These are phyloP conservation scores for Byssochlamys sp. DNA, from an alignment of 2,329 filamentous ascomycete species.

Conservation along the genomic window DNA sequence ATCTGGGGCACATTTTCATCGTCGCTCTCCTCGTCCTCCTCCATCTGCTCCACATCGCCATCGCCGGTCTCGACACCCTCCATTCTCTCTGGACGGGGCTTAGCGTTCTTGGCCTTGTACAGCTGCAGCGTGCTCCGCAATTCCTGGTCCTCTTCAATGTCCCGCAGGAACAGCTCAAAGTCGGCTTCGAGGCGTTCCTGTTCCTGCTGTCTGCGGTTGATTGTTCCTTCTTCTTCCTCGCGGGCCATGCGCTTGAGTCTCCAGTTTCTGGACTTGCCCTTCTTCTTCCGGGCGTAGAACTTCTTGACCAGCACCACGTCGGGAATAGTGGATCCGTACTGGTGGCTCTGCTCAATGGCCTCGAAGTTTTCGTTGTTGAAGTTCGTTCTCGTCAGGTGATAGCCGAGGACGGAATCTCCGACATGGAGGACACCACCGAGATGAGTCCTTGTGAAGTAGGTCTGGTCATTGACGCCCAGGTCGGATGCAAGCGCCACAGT, in stretches of 20 bases:
- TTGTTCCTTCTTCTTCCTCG: constrained; percentile 56
- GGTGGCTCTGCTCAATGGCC: constrained; percentile 65
- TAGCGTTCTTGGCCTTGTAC: constrained; percentile 60
- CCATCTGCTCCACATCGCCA: constrained; percentile 38
- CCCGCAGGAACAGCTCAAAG: constrained; percentile 92
- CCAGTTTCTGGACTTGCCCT: constrained; percentile 78
- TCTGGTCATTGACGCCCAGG: constrained; percentile 73
- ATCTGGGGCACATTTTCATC: constrained; percentile 58
- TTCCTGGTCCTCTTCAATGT: constrained; percentile 92
- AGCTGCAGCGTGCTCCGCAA: constrained; percentile 72
- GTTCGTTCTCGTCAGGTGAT: constrained; percentile 76
- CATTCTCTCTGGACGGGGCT: constrained; percentile 35
- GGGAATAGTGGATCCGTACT: constrained; percentile 69
- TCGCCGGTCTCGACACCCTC: constrained; percentile 34
- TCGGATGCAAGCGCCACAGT: constrained; percentile 82
- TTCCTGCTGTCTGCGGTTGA: constrained; percentile 50
- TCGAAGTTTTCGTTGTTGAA: constrained; percentile 86
- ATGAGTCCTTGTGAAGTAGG: constrained; percentile 84
- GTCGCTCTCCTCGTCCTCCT: constrained; percentile 52
- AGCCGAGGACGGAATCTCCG: constrained; percentile 91
- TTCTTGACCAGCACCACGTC: constrained; percentile 97
- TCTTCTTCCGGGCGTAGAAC: constrained; percentile 77
- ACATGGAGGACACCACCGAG: constrained; percentile 74
- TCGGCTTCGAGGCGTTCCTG: constrained; percentile 81
- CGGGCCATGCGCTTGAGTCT: constrained; percentile 84